These are phyloP conservation scores for Penicillium sclerotigenum DNA, from an alignment of 2,329 filamentous ascomycete genomes.

Conservation along the genomic window DNA sequence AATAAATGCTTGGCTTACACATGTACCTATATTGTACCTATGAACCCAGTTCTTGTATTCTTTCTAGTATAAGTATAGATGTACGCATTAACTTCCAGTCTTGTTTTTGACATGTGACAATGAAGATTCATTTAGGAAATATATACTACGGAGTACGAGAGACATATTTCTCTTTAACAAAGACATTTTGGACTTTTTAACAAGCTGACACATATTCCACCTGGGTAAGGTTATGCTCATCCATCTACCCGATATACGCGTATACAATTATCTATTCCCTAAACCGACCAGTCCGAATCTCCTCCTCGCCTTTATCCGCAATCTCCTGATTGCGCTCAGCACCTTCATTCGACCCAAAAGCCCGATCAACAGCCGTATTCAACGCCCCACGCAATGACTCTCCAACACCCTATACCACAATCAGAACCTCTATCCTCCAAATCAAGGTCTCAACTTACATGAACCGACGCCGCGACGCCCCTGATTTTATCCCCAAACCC, in stretches of 20 bases:
- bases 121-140: too few species aligned
- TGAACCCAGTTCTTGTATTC: too few species aligned
- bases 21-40: too few species aligned
- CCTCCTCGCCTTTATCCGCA: conserved; percentile 34
- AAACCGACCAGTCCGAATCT: conserved; percentile 35
- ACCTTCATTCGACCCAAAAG: conserved; percentile 38
- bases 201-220: too few species aligned
- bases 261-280: neutral
- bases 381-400: conserved; percentile 41
- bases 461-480: conserved; percentile 32
- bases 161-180: too few species aligned
- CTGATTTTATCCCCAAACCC: conserved; percentile 26
- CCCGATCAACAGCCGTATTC: conserved; percentile 38
- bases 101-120: too few species aligned
- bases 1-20: neutral
- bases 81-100: too few species aligned
- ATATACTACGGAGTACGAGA: too few species aligned
- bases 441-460: conserved; percentile 28
- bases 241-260: too few species aligned
- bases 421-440: neutral
- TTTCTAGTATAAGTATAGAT: too few species aligned
- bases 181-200: too few species aligned
- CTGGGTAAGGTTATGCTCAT: too few species aligned
- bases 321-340: conserved; percentile 38
- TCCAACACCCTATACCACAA: conserved; percentile 35